phyloP scores from a whole-genome alignment of 345 rosid species.

The Euphorbia lathyris region DNA sequence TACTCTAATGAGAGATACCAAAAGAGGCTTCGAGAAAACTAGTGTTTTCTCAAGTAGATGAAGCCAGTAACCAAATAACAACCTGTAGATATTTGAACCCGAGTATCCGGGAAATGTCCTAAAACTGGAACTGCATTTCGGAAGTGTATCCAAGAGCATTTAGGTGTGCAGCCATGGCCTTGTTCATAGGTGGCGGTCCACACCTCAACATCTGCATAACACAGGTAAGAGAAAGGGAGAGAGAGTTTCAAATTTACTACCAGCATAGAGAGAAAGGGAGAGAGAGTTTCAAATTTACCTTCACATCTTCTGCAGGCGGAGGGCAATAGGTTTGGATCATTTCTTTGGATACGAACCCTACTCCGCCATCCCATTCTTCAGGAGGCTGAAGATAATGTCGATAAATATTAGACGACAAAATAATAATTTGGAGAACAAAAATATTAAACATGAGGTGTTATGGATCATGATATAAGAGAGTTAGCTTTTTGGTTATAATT shows the following conservation, averaged over 20 bases:
- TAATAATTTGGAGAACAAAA: neutral
- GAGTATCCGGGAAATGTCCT: neutral
- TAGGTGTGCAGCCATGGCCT: constrained; percentile 33
- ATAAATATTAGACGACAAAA: neutral
- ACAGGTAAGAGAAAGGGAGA: neutral
- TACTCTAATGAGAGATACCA: no score
- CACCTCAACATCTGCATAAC: constrained; percentile 22
- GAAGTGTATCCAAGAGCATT: constrained; percentile 23
- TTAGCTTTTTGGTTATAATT: neutral
- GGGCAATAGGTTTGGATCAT: constrained; percentile 28
- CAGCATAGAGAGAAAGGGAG: neutral
- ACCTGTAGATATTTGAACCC: no score
- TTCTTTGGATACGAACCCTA: constrained; percentile 25
- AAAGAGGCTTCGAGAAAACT: no score
- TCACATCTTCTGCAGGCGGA: constrained; percentile 20
- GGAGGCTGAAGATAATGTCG: constrained; percentile 20
- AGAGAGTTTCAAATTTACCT: constrained; percentile 7
- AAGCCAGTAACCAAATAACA: no score
- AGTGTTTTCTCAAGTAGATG: no score
- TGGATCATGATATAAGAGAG: neutral
- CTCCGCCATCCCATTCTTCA: constrained; percentile 30
- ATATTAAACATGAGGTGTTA: neutral
- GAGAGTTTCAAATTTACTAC: no score
- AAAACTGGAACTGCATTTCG: constrained; percentile 30
- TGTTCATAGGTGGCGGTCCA: constrained; percentile 34